Evolutionary conservation across 345 rosid species (phyloP).

Genomic region (Boechera retrofracta): DNA sequence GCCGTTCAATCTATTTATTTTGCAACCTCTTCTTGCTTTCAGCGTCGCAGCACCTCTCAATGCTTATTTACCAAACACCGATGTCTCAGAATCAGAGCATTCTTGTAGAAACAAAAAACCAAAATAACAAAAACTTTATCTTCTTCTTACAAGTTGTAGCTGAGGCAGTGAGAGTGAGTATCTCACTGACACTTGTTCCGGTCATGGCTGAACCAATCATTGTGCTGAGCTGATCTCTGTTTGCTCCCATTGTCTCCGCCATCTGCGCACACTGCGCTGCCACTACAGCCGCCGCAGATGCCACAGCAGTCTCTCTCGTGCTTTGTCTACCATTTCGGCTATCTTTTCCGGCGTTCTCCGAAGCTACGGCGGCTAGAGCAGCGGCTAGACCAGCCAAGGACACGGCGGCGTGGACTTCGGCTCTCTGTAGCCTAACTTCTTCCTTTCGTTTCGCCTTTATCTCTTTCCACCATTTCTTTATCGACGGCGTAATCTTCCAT

Average conservation of each 20-base stretch:
- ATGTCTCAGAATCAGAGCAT: constrained; percentile 34
- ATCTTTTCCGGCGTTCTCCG: constrained; percentile 54
- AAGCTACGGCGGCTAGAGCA: constrained; percentile 79
- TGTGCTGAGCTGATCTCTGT: constrained; percentile 67
- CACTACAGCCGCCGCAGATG: constrained; percentile 88
- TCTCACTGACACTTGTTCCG: constrained; percentile 70
- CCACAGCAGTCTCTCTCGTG: constrained; percentile 70
- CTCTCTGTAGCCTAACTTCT: constrained; percentile 73
- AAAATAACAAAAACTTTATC: not conserved
- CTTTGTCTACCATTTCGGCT: constrained; percentile 29
- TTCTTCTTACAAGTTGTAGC: constrained; percentile 76
- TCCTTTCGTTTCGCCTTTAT: constrained; percentile 77
- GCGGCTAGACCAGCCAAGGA: constrained; percentile 91
- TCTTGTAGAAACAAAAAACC: not conserved
- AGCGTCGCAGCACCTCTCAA: constrained; percentile 85
- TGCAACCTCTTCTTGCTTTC: constrained; percentile 81
- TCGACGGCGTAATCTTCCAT: constrained; percentile 73
- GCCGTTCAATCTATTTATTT: constrained; percentile 58
- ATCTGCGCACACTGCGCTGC: constrained; percentile 84
- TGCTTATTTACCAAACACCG: constrained; percentile 52
- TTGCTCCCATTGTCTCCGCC: constrained; percentile 92
- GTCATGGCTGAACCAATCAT: constrained; percentile 78
- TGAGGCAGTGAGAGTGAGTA: constrained; percentile 88
- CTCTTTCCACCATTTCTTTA: constrained; percentile 91
- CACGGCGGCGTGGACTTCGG: constrained; percentile 90